Evolutionary conservation across 176 grass and related monocot genomes (phyloP), one percentile per base, ranked within the genome.

Genomic region (Calamus simplicifolius): DNA sequence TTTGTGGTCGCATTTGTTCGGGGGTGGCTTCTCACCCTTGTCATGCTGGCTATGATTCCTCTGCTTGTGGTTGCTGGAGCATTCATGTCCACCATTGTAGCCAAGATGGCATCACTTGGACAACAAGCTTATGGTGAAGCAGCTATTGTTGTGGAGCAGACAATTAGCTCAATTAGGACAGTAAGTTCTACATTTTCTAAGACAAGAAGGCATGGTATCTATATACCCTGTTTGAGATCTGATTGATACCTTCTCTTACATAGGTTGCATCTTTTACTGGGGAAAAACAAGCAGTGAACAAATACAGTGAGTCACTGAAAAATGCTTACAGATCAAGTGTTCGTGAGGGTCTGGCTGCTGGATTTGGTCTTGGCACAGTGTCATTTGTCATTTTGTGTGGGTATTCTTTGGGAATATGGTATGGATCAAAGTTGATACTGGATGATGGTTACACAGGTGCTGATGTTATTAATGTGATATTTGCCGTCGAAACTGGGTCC

Each of bases 351-450:
- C 85, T 98, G 12, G 94, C 79, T 2, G 64, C 79, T 0, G 94
- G 88, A 63, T 74, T 93, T 2, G 94, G 94, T 16, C 88, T 98
- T 73, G 94, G 94, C 50, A 81, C 79, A 0, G 84, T 89, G 73
- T 89, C 92, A 88, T 60, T 89, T 65, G 82, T 98, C 67, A 70
- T 98, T 48, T 92, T 98, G 77, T 88, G 84, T 18, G 94, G 94
- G 54, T 98, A 98, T 67, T 98, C 94, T 14, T 59, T 98, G 59
- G 94, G 94, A 29, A 81, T 98, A 73, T 98, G 94, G 94, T 98
- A 89, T 13, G 94, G 94, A 6, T 88, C 87, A 16, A 98, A 89
- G 79, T 71, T 98, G 18, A 98, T 98, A 56, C 63, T 98, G 67
- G 67, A 92, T 29, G 92, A 77, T 60, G 63, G 67, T 16, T 98